Evolutionary conservation across 1,139 yeast genomes (phyloP).

Genomic region (Candida sanyaensis): DNA sequence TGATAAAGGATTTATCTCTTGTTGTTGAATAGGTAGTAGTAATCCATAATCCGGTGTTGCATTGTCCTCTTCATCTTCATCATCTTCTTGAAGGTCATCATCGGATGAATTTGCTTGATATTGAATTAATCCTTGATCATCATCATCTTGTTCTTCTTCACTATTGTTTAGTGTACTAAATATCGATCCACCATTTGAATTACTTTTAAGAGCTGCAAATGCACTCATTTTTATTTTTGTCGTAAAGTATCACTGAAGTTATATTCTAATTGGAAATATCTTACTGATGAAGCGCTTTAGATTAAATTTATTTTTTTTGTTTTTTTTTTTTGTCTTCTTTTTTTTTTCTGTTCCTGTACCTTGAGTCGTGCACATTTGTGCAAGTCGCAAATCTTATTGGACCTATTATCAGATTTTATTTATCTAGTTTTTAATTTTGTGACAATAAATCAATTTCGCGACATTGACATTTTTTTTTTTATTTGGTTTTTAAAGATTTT

Average conservation of each 20-base stretch:
- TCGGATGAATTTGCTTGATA: conserved; percentile 29
- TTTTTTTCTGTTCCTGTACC: too few species aligned
- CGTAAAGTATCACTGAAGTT: too few species aligned
- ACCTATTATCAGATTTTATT: neutral
- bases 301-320: neutral
- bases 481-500: too few species aligned
- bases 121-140: conserved; percentile 18
- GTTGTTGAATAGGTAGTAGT: conserved; percentile 4
- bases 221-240: conserved; percentile 49
- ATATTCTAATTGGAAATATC: neutral
- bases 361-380: too few species aligned
- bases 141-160: conserved; percentile 17
- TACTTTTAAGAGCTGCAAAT: conserved; percentile 47
- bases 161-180: conserved; percentile 17
- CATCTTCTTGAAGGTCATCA: conserved; percentile 19
- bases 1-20: neutral
- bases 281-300: too few species aligned
- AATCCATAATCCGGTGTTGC: neutral
- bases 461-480: too few species aligned
- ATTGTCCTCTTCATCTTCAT: neutral
- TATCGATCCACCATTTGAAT: conserved; percentile 15
- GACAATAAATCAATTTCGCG: too few species aligned
- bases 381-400: too few species aligned
- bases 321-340: too few species aligned
- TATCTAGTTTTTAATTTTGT: neutral